phyloP scores from a whole-genome alignment of 495 filamentous ascomycete genomes.

The Trichoderma virens region DNA sequence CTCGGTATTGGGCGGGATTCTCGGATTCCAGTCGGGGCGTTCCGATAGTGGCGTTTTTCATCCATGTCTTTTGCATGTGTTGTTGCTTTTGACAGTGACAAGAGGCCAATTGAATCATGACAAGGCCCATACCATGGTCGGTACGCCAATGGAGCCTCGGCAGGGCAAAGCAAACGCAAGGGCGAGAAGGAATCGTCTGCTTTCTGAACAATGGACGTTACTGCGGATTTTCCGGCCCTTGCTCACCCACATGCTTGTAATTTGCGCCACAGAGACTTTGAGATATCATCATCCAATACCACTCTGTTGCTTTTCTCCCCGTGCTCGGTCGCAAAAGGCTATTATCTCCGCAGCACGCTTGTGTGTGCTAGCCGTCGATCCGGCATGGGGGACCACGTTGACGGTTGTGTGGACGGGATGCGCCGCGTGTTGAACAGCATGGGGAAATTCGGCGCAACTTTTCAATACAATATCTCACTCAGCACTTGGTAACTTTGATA shows the following conservation, averaged over 20 bases:
- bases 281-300: neutral
- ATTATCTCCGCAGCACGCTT: conserved; percentile 6
- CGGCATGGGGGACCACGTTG: conserved; percentile 7
- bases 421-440: neutral
- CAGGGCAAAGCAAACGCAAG: too few species aligned
- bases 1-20: neutral
- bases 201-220: too few species aligned
- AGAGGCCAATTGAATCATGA: neutral
- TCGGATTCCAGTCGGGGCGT: neutral
- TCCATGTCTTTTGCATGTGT: neutral
- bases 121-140: neutral
- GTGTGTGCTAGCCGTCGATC: conserved; percentile 6
- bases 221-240: too few species aligned
- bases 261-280: neutral
- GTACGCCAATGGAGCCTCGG: too few species aligned
- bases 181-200: too few species aligned
- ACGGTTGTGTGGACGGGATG: conserved; percentile 3
- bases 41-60: neutral
- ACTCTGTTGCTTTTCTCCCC: neutral
- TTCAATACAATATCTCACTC: neutral
- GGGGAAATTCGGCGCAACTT: neutral
- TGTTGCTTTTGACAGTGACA: neutral
- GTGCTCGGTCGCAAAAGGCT: neutral
- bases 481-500: neutral
- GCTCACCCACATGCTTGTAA: too few species aligned